Evolutionary conservation across 1,284 basidiomycete species (phyloP), one percentile per base, ranked within the genome.

Genomic region (Puccinia hordei): DNA sequence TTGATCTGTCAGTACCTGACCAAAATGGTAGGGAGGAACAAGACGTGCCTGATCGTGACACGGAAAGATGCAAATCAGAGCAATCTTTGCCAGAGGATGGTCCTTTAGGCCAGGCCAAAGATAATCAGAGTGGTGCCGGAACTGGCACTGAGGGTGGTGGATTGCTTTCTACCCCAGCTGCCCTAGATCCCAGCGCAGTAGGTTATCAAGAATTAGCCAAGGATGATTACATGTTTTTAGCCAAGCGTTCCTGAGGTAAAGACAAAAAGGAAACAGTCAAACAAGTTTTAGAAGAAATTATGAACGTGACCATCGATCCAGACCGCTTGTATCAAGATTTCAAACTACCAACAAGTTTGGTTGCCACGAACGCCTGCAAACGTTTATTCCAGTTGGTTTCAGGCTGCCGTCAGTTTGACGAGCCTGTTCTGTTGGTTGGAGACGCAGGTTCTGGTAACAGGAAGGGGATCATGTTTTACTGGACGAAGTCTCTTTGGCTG

Each of bases 211-310:
- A 97, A 85, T 88, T 99, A 65, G 97, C 96, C 0, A 91, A 96
- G 83, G 94, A 98, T 83, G 97, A 97, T 0, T 99, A 95, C 87
- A 98, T 99, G 95, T 89, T 99, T 8, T 88, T 99, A 15, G 97
- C 95, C 0, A 97, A 99, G 86, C 91, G 97, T 35, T 89, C 94
- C 1, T 89, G 97, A 51, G 89, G 91, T 51, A 87, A 88, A 2
- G 95, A 98, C 82, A 97, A 99, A 86, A 95, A 93, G 85, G 85
- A 87, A 0, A 91, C 92, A 1, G 97, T 99, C 81, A 95, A 95
- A 86, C 92, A 94, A 82, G 92, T 98, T 68, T 91, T 99, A 80
- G 94, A 99, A 86, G 88, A 90, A 22, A 87, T 83, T 90, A n/a
- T n/a, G n/a, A n/a, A n/a, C n/a, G n/a, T n/a, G n/a, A n/a, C n/a